Conservation (phyloP, 2,329 filamentous ascomycete genomes). For the Microcyclospora tardicrescens region DNA sequence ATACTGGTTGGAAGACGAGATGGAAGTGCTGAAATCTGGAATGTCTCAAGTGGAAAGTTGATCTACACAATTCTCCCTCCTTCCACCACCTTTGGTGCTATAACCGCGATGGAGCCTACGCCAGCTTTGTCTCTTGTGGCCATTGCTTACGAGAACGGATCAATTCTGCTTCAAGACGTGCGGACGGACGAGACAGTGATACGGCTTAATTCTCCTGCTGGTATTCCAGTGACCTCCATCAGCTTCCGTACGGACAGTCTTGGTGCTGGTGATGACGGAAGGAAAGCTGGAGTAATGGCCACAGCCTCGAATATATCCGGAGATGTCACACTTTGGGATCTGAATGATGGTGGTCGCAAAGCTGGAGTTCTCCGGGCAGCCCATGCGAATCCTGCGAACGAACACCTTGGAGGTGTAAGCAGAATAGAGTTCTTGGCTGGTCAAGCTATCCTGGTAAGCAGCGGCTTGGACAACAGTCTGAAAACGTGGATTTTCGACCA, state of each 20-base stretch:
- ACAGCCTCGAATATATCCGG: constrained; percentile 68
- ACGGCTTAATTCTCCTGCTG: constrained; percentile 39
- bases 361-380: constrained; percentile 78
- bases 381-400: constrained; percentile 64
- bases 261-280: constrained; percentile 78
- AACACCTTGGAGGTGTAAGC: constrained; percentile 66
- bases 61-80: constrained; percentile 81
- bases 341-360: constrained; percentile 77
- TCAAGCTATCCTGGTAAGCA: constrained; percentile 80
- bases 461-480: constrained; percentile 82
- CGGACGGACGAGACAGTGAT: constrained; percentile 63
- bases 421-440: constrained; percentile 80
- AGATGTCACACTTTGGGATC: constrained; percentile 91
- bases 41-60: constrained; percentile 79
- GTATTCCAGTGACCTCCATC: constrained; percentile 62
- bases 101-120: constrained; percentile 77
- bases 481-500: constrained; percentile 97
- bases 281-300: constrained; percentile 82
- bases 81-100: constrained; percentile 56
- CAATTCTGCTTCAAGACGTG: constrained; percentile 69
- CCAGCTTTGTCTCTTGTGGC: constrained; percentile 76
- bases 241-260: constrained; percentile 81
- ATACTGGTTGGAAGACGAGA: constrained; percentile 79
- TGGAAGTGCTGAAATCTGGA: constrained; percentile 93
- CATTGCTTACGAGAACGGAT: constrained; percentile 71